Evolutionary conservation across 495 filamentous ascomycete species (phyloP).

Genomic region (Aspergillus saccharolyticus): DNA sequence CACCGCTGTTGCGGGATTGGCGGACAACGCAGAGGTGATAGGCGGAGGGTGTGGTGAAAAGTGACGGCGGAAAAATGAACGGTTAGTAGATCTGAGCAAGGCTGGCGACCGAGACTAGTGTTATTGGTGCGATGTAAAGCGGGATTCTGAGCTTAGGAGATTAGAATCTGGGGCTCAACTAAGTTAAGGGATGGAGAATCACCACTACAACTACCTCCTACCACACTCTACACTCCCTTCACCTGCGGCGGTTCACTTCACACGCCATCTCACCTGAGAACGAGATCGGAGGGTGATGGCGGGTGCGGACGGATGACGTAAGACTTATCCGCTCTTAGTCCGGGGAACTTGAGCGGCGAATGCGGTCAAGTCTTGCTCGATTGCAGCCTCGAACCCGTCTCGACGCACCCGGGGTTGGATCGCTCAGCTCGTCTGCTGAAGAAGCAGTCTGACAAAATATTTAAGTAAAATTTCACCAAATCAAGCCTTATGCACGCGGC

Average conservation of each 20-base stretch:
- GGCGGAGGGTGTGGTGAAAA: constrained; percentile 8
- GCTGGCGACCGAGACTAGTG: not conserved
- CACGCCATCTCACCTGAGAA: not conserved
- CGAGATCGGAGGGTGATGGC: constrained; percentile 10
- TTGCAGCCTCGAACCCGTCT: not conserved
- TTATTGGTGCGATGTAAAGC: not conserved
- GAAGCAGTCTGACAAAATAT: not conserved
- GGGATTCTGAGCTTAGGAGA: not conserved
- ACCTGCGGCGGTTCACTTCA: not conserved
- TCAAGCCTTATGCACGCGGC: not conserved
- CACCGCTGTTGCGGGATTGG: constrained; percentile 13
- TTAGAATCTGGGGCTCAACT: not conserved
- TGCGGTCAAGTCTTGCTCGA: constrained; percentile 14
- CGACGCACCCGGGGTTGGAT: not conserved
- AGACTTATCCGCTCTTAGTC: constrained; percentile 31
- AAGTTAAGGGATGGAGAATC: not conserved
- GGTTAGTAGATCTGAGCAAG: not conserved
- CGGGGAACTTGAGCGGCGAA: constrained; percentile 28
- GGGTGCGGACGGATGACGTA: constrained; percentile 37
- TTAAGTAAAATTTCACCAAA: not conserved
- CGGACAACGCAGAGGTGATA: constrained; percentile 5
- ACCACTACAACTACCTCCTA: not conserved
- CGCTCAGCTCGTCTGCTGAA: not conserved
- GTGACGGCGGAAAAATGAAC: not conserved
- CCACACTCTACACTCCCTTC: not conserved